These are phyloP conservation scores for Xanthoconium stramineum DNA, from an alignment of 768 basidiomycete species.

Conservation along the genomic window DNA sequence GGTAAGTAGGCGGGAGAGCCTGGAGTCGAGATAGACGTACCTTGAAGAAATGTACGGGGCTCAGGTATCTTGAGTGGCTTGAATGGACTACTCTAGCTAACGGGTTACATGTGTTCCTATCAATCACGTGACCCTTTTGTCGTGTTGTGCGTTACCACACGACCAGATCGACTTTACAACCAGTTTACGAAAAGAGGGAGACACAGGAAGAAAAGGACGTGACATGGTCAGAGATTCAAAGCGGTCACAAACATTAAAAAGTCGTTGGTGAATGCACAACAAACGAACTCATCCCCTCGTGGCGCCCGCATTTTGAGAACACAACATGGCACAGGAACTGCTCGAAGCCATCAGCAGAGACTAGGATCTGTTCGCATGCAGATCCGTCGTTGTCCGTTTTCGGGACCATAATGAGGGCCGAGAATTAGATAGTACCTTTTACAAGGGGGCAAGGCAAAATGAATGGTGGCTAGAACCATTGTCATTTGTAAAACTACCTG, in stretches of 20 bases:
- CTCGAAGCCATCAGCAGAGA: neutral
- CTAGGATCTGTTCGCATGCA: neutral
- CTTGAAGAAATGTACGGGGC: constrained; percentile 2
- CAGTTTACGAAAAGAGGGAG: neutral
- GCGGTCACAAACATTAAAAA: neutral
- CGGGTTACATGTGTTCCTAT: constrained; percentile 3
- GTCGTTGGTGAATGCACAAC: neutral
- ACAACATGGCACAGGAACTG: too few relatives aligned
- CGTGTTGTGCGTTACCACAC: neutral
- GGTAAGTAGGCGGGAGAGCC: neutral
- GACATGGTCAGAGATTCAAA: neutral
- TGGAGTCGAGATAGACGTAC: neutral
- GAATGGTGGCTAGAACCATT: too few relatives aligned
- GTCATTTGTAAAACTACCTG: neutral
- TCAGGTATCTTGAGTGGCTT: constrained; percentile 25
- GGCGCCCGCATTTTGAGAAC: too few relatives aligned
- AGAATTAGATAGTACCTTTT: neutral
- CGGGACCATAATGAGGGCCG: neutral
- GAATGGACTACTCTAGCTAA: constrained; percentile 5
- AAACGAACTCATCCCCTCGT: neutral
- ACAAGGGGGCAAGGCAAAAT: too few relatives aligned
- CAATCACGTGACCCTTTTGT: constrained; percentile 21
- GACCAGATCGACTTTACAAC: neutral
- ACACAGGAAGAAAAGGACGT: neutral
- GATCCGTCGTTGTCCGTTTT: neutral